Base-by-base conservation (phyloP, 2,329 filamentous ascomycete genomes). In the Calonectria leucothoes region DNA sequence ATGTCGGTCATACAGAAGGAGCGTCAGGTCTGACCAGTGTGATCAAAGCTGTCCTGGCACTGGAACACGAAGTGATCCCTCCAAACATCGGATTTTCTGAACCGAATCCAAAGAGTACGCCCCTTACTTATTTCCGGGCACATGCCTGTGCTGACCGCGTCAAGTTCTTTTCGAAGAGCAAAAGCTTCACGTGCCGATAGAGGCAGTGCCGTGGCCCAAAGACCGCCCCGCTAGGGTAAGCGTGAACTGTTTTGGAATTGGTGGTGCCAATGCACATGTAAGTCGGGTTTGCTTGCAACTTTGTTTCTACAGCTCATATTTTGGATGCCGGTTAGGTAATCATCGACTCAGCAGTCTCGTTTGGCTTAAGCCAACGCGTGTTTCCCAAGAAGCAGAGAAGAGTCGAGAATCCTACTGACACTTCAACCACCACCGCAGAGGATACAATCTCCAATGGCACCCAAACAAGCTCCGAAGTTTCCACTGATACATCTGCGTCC, bases 401-500 rank as follows among this genome's bases (percentile, higher is more conserved):
- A 8, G 6, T n/a, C 8, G 27, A 55, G 4, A n/a, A 0, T 7
- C 1, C 27, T 3, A n/a, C 15, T 3, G 15, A 15, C 11, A 7
- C 17, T 31, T 15, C 17, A n/a, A 6, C 12, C 11, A 15, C 15
- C 49, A 31, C 10, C 1, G 10, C 7, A 14, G 27, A 17, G 6
- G 8, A n/a, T 33, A 6, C 6, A n/a, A 33, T 27, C 11, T 8
- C 14, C 27, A n/a, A 39, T 39, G 35, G 8, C 35, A 10, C 14
- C 4, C 11, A 39, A 39, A 39, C 2, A 39, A 39, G 14, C 12
- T 10, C 35, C 3, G 11, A 39, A 39, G 6, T 39, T 39, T 2
- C 2, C 3, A 39, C 6, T 15, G 6, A 15, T 17, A 2, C 2
- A 39, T 39, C 35, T 15, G 8, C 14, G 35, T 2, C 4, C 2